Base-by-base conservation (phyloP, 1,284 basidiomycete genomes). In the Microstroma glucosiphilum region DNA sequence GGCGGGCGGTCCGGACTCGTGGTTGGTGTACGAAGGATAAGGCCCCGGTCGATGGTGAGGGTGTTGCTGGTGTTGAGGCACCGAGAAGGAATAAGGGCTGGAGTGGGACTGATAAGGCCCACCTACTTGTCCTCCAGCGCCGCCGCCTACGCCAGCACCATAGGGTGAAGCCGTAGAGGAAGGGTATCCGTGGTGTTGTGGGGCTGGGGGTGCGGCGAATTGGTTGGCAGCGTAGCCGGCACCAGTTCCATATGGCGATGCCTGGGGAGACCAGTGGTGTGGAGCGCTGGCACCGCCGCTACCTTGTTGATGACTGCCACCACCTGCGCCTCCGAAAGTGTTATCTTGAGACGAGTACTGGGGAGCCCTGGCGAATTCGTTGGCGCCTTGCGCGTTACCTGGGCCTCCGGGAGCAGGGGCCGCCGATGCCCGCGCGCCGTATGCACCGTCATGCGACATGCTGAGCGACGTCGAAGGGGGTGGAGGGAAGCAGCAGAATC, bases 401-500 rank as follows among this genome's bases (percentile, higher is more conserved):
- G 43, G 6, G 43, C 17, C 17, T 21, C 17, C 43, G 21, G 43
- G 17, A 21, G 43, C 43, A 12, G 43, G 17, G 43, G 43, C 43
- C 12, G 43, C 43, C 17, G 43, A 48, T 48, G 43, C 30, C 30
- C 30, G 30, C 30, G 30, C 30, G 30, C 30, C 43, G 43, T 48
- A 48, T 17, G 43, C 43, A 48, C 17, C 43, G 15, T 48, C 43
- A 48, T 48, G 43, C 43, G 43, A 48, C 43, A 48, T 48, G 43
- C 17, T 21, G 43, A 48, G 3, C 43, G 43, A n/a, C 13, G 43
- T 4, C 43, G 12, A 48, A 21, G 43, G 11, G 43, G 43, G 4
- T 48, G 43, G 13, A 37, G 30, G 30, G 30, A 37, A 4, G 30
- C 30, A 37, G 30, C 4, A 37, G 30, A 37, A 9, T 37, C 9